Base-by-base conservation (phyloP, 192 early-diverging fungal genomes). In the Backusella tuberculispora region DNA sequence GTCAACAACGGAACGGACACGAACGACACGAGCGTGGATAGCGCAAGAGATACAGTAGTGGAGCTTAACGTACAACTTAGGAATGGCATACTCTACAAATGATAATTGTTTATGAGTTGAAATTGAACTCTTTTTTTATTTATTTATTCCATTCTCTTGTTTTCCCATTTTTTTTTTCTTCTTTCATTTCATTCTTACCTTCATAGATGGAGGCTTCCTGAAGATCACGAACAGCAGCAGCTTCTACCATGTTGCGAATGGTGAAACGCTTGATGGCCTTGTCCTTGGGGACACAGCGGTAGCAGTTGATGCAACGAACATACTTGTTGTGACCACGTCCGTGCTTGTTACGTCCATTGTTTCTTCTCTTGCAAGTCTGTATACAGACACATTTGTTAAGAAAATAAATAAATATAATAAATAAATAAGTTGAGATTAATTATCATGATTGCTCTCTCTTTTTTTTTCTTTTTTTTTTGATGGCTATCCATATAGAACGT, bases 251-350 rank as follows among this genome's bases (percentile, higher is more conserved):
- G 89, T 96, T 97, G 83, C 97, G 93, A 90, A 99, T 92, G 81
- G 93, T 90, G 90, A 97, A 96, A 65, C 98, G 90, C 95, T 99
- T 99, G 90, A 99, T 97, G 79, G 98, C 95, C 95, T 99, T 99
- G 90, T 99, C 98, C 73, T 82, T 82, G 79, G 97, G 95, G 71
- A 94, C 93, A 83, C 95, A 97, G 85, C 97, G 95, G 79, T 91
- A 91, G 89, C 98, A 99, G 96, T 99, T 99, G 85, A 93, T 93
- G 93, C 98, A 99, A 80, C 98, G 95, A 81, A 99, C 94, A 80
- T 92, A 91, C 89, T 95, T 96, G 83, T 95, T 93, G 92, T 98
- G 96, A 81, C 98, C 98, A 87, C 98, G 96, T 71, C 97, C 97
- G 85, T 95, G 88, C 94, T 99, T 99, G 93, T 91, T 94, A 83